These are phyloP conservation scores for Eurotiales sp. DNA, from an alignment of 2,329 filamentous ascomycete genomes.

Conservation along the genomic window DNA sequence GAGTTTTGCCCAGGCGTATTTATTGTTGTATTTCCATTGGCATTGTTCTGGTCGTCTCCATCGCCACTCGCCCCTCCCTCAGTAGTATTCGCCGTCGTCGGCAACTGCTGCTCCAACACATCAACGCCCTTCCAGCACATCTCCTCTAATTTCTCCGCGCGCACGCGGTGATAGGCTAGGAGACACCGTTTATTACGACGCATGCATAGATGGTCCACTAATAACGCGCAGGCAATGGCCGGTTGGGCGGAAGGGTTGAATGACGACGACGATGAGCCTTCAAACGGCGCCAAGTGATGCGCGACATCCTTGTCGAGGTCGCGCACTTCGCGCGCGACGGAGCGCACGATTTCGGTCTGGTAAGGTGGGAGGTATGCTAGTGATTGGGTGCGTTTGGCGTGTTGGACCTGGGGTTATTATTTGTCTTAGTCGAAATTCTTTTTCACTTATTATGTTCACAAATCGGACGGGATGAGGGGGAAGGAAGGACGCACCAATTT, in stretches of 20 bases:
- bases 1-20: slow-evolving; percentile 58
- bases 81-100: background rate
- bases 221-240: slow-evolving; percentile 77
- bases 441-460: too few relatives aligned
- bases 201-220: slow-evolving; percentile 94
- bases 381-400: slow-evolving; percentile 91
- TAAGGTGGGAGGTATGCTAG: slow-evolving; percentile 84
- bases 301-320: slow-evolving; percentile 85
- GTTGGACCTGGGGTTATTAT: slow-evolving; percentile 64
- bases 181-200: slow-evolving; percentile 93
- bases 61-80: background rate
- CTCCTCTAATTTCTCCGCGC: slow-evolving; percentile 87
- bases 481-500: slow-evolving; percentile 61
- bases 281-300: slow-evolving; percentile 74
- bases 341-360: slow-evolving; percentile 84
- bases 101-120: slow-evolving; percentile 61
- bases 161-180: slow-evolving; percentile 86
- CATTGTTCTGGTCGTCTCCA: background rate
- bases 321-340: slow-evolving; percentile 83
- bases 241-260: slow-evolving; percentile 84
- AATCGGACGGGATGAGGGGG: too few relatives aligned
- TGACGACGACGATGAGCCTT: slow-evolving; percentile 50
- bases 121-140: slow-evolving; percentile 90
- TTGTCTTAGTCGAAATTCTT: background rate
- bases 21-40: slow-evolving; percentile 10